These are phyloP conservation scores for Fusarium austroafricanum DNA, from an alignment of 2,329 filamentous ascomycete species.

Conservation along the genomic window DNA sequence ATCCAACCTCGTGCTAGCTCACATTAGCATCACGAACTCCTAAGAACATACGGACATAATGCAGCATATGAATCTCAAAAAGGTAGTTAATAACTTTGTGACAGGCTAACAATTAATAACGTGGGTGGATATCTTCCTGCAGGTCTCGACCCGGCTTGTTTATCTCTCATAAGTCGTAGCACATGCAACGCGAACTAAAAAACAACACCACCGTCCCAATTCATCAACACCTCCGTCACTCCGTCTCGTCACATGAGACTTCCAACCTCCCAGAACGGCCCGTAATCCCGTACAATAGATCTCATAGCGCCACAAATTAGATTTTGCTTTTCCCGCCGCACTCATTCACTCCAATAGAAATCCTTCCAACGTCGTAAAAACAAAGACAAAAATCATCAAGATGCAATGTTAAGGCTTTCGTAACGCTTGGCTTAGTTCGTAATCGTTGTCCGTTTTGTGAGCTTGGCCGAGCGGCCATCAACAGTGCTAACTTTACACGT, in stretches of 20 bases:
- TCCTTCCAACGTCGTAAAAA: constrained; percentile 12
- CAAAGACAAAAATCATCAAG: constrained; percentile 10
- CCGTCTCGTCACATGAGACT: constrained; percentile 22
- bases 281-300: constrained; percentile 18
- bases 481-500: constrained; percentile 38
- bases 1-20: neutral
- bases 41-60: neutral
- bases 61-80: neutral
- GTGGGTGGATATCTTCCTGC: constrained; percentile 46
- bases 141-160: constrained; percentile 40
- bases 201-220: constrained; percentile 30
- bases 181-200: constrained; percentile 41
- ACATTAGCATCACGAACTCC: neutral
- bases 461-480: neutral
- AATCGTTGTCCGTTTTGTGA: constrained; percentile 9
- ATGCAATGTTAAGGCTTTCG: constrained; percentile 38
- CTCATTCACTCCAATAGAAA: constrained; percentile 23
- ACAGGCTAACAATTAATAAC: constrained; percentile 28
- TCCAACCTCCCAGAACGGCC: constrained; percentile 21
- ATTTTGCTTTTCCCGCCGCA: constrained; percentile 31
- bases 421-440: constrained; percentile 34
- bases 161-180: constrained; percentile 48
- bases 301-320: constrained; percentile 26
- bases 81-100: constrained; percentile 6
- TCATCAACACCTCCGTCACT: constrained; percentile 15